phyloP scores from a whole-genome alignment of 1,284 basidiomycete genomes.

The Apiotrichum gamsii region DNA sequence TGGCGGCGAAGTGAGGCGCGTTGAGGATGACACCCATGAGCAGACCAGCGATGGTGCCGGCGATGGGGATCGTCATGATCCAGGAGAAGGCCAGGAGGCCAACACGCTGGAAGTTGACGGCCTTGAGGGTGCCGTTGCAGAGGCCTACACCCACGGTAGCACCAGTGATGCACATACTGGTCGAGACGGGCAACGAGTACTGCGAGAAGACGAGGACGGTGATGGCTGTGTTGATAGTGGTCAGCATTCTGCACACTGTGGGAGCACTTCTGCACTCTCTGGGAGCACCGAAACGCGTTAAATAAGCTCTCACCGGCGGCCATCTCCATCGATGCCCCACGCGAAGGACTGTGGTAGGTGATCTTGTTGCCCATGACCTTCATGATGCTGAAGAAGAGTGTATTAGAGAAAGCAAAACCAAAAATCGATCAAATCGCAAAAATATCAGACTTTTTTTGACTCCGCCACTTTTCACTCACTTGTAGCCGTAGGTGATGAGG shows the following conservation, averaged over 20 bases:
- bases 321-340: constrained; percentile 51
- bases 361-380: constrained; percentile 50
- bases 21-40: constrained; percentile 44
- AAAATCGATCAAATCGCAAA: too few species aligned
- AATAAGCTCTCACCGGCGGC: too few species aligned
- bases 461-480: too few species aligned
- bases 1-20: constrained; percentile 45
- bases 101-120: constrained; percentile 45
- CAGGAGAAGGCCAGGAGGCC: constrained; percentile 27
- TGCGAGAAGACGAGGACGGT: constrained; percentile 50
- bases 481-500: constrained; percentile 48
- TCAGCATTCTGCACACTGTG: too few species aligned
- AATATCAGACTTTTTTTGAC: too few species aligned
- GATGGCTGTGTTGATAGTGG: too few species aligned
- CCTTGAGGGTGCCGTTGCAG: constrained; percentile 45
- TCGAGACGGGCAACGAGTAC: constrained; percentile 47
- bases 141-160: constrained; percentile 50
- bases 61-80: constrained; percentile 48
- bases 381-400: too few species aligned
- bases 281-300: too few species aligned
- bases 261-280: too few species aligned
- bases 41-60: constrained; percentile 43
- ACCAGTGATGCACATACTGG: constrained; percentile 50
- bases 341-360: constrained; percentile 49
- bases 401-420: too few species aligned